A percentile compares a stretch with the other conserved stretches of the same genome.
Evolutionary conservation across 1,284 basidiomycete species (phyloP).

Genomic region (Ustilago trichophora): DNA sequence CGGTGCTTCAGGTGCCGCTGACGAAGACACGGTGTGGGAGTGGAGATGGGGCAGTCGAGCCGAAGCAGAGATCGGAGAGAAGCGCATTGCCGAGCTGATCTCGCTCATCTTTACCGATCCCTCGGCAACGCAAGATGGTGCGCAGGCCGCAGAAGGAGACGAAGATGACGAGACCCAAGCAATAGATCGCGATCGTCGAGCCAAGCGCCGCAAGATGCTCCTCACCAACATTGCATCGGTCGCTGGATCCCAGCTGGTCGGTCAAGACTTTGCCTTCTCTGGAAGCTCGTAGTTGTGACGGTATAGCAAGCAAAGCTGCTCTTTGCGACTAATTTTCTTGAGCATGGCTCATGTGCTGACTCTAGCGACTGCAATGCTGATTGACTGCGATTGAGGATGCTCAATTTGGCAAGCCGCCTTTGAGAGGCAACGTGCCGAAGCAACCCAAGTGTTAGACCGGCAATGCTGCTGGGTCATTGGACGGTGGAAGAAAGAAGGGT

Average conservation of each 20-base stretch:
- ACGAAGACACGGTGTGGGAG: constrained; percentile 53
- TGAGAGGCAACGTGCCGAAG: no score
- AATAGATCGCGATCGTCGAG: constrained; percentile 18
- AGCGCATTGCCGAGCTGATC: constrained; percentile 59
- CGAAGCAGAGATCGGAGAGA: constrained; percentile 63
- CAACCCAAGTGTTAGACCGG: no score
- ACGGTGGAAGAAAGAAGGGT: no score
- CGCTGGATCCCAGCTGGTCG: constrained; percentile 43
- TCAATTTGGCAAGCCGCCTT: no score
- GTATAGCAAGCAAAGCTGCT: no score
- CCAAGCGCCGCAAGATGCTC: constrained; percentile 28
- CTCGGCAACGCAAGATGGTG: constrained; percentile 11
- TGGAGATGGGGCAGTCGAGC: constrained; percentile 66
- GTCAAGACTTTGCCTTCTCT: no score
- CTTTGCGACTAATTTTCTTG: no score
- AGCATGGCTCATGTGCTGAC: no score
- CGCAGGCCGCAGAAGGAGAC: constrained; percentile 14
- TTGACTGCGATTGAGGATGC: no score
- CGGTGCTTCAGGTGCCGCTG: constrained; percentile 19
- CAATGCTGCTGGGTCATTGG: no score
- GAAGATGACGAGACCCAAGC: constrained; percentile 32
- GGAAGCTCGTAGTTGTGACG: no score
- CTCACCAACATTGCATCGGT: constrained; percentile 41
- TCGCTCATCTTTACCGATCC: constrained; percentile 46
- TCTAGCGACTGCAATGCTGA: no score